Percentiles rank a stretch among this genome's conserved stretches.
Conservation (phyloP, 768 basidiomycete species). For the Termitomyces sp. region DNA sequence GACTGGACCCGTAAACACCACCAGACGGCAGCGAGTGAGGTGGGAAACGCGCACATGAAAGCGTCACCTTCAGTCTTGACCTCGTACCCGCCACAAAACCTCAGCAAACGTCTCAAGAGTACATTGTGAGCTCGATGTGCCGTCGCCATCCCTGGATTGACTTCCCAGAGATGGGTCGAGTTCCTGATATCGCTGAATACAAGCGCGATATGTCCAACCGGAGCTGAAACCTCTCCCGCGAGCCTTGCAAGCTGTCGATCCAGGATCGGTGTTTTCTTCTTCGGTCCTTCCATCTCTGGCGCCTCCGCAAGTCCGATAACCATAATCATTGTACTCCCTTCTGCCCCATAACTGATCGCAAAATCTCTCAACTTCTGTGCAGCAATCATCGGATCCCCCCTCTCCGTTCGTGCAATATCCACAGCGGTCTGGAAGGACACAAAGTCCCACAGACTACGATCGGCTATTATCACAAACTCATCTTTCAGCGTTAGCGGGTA, state of each 20-base stretch:
- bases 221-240: conserved; percentile 75
- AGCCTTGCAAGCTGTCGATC: conserved; percentile 60
- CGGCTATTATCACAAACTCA: conserved; percentile 95
- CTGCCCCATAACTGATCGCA: conserved; percentile 93
- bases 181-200: conserved; percentile 98
- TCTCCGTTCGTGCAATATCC: conserved; percentile 82
- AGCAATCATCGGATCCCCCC: conserved; percentile 63
- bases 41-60: conserved; percentile 98
- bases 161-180: conserved; percentile 95
- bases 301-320: conserved; percentile 81
- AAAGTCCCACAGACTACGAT: conserved; percentile 89
- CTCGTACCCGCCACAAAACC: conserved; percentile 93
- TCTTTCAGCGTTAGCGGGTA: conserved; percentile 76
- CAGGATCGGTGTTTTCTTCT: conserved; percentile 45
- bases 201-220: conserved; percentile 81
- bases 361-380: conserved; percentile 96
- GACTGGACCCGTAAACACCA: conserved; percentile 88
- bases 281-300: conserved; percentile 40
- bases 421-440: conserved; percentile 95
- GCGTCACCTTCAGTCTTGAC: conserved; percentile 99
- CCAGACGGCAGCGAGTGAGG: conserved; percentile 77
- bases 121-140: conserved; percentile 90
- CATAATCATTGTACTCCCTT: conserved; percentile 97
- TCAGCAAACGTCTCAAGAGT: conserved; percentile 77
- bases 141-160: conserved; percentile 89